Evolutionary conservation across 495 filamentous ascomycete species (phyloP).

Genomic region (Hypoxylon fuscum): DNA sequence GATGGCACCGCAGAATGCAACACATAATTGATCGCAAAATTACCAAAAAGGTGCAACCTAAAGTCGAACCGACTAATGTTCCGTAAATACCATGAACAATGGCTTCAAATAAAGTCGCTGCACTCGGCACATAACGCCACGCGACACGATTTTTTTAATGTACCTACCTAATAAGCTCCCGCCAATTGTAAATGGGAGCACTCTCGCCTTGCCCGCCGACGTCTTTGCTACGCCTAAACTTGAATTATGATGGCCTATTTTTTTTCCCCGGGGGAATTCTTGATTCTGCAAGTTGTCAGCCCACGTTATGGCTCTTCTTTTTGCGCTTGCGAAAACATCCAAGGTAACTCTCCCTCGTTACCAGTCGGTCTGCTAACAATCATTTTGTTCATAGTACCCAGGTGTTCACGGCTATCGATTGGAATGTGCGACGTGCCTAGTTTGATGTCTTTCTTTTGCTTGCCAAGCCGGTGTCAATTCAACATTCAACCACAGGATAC

Average conservation of each 20-base stretch:
- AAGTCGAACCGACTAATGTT: conserved; percentile 48
- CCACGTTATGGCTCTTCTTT: conserved; percentile 4
- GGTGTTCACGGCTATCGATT: conserved; percentile 3
- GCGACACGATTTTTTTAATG: conserved; percentile 40
- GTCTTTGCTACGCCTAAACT: conserved; percentile 21
- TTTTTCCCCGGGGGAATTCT: conserved; percentile 7
- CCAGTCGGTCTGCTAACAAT: conserved; percentile 19
- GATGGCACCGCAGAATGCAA: conserved; percentile 49
- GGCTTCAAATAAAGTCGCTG: conserved; percentile 44
- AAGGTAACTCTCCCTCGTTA: conserved; percentile 28
- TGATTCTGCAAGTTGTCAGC: conserved; percentile 6
- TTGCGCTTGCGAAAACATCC: conserved; percentile 7
- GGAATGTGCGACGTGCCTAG: conserved; percentile 19
- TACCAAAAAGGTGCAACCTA: conserved; percentile 49
- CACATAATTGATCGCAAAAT: conserved; percentile 51
- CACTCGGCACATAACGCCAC: conserved; percentile 39
- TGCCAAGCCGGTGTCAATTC: background rate
- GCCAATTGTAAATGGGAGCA: conserved; percentile 39
- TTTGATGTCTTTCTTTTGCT: background rate
- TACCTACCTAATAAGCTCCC: conserved; percentile 39
- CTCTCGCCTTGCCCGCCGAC: conserved; percentile 20
- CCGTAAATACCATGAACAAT: conserved; percentile 46
- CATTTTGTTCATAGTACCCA: conserved; percentile 19
- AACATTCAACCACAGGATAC: background rate
- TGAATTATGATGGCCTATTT: conserved; percentile 21